A percentile compares a stretch with the other conserved stretches of the same genome.
Evolutionary conservation across 805 yeast genomes (phyloP).

Genomic region (Alloascoidea africana): DNA sequence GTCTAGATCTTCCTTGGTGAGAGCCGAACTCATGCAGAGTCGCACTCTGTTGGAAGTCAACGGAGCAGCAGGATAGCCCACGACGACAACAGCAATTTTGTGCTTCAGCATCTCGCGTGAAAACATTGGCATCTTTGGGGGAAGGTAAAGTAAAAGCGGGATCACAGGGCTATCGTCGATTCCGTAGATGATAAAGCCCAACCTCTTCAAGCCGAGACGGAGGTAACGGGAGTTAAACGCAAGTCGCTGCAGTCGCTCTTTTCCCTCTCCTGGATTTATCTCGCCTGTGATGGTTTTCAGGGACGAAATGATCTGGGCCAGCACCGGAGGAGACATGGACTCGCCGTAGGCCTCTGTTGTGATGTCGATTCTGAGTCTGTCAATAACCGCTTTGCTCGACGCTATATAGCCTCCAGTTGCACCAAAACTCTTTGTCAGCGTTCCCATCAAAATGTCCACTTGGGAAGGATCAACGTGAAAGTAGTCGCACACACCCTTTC

Average conservation of each 20-base stretch:
- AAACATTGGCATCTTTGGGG: constrained; percentile 88
- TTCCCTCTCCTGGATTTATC: constrained; percentile 84
- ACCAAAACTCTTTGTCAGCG: constrained; percentile 94
- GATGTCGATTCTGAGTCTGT: constrained; percentile 57
- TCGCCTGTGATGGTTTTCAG: constrained; percentile 69
- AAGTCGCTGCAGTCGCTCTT: constrained; percentile 78
- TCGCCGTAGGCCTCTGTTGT: constrained; percentile 71
- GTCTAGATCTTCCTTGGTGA: constrained; percentile 91
- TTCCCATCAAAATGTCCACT: constrained; percentile 91
- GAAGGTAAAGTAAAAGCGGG: constrained; percentile 76
- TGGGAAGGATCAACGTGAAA: constrained; percentile 64
- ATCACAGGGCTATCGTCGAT: constrained; percentile 94
- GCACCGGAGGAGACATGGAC: constrained; percentile 79
- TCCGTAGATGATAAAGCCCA: constrained; percentile 91
- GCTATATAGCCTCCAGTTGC: constrained; percentile 98
- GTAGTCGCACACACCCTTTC: constrained; percentile 92
- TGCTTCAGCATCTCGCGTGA: constrained; percentile 66
- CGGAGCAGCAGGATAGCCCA: constrained; percentile 97
- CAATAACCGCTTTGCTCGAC: constrained; percentile 54
- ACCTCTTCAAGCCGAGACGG: constrained; percentile 75
- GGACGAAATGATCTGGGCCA: constrained; percentile 76
- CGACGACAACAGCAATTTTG: constrained; percentile 88
- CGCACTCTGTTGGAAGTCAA: constrained; percentile 80
- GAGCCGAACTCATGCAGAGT: constrained; percentile 81
- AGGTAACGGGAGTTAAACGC: constrained; percentile 93